Evolutionary conservation across 345 rosid species (phyloP).

Genomic region (Lepidium didymum): DNA sequence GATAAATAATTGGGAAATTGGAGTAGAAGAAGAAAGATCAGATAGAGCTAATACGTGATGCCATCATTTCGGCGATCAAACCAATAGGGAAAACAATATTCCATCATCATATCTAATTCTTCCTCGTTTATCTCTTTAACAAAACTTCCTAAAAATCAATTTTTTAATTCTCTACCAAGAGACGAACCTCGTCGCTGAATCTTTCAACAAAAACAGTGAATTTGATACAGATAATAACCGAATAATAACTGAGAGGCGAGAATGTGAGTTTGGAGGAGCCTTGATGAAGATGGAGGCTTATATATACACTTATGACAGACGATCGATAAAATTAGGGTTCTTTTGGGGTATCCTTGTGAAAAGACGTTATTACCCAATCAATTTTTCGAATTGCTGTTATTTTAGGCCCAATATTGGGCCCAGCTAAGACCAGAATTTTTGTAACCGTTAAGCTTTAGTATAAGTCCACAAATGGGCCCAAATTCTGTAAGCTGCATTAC

Average conservation of each 20-base stretch:
- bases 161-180: no score
- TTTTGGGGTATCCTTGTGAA: background rate
- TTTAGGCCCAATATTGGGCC: background rate
- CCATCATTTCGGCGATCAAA: constrained; percentile 34
- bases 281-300: background rate
- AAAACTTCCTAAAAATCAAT: background rate
- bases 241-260: background rate
- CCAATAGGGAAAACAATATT: constrained; percentile 26
- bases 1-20: no score
- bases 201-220: no score
- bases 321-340: background rate
- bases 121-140: background rate
- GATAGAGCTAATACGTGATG: constrained; percentile 35
- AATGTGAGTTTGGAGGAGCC: background rate
- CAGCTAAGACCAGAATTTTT: background rate
- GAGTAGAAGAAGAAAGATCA: constrained; percentile 10
- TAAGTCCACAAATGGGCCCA: background rate
- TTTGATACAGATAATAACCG: no score
- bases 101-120: constrained; percentile 25
- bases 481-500: background rate
- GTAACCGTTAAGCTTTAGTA: background rate
- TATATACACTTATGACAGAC: background rate
- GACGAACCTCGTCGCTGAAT: no score
- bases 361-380: background rate
- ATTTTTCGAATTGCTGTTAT: background rate